phyloP scores from a whole-genome alignment of 495 filamentous ascomycete species.

The Aspergillus steynii region DNA sequence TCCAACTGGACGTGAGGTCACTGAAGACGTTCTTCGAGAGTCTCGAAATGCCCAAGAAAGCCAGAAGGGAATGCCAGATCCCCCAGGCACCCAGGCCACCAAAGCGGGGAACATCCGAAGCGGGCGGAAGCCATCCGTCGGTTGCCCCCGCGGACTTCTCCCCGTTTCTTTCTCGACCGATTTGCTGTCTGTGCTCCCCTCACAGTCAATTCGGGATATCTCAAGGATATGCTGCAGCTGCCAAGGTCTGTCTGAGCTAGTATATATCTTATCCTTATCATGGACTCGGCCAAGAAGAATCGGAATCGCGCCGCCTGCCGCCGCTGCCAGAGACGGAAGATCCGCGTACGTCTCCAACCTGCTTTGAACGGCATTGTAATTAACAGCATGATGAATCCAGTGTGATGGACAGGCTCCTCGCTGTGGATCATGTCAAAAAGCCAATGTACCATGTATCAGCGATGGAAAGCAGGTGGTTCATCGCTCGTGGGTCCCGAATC shows the following conservation, averaged over 20 bases:
- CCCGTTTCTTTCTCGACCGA: neutral
- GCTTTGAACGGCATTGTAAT: neutral
- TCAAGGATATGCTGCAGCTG: neutral
- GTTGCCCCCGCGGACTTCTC: neutral
- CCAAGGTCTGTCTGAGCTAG: neutral
- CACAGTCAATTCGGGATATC: neutral
- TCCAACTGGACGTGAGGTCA: too few species aligned
- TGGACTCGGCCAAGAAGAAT: conserved; percentile 31
- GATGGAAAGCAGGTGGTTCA: conserved; percentile 45
- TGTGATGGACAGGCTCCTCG: conserved; percentile 31
- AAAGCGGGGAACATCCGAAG: neutral
- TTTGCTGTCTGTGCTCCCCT: neutral
- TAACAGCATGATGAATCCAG: conserved; percentile 13
- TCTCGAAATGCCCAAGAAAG: too few species aligned
- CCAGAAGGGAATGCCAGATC: neutral
- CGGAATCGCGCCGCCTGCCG: conserved; percentile 44
- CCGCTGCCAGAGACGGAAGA: conserved; percentile 40
- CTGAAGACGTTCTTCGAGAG: too few species aligned
- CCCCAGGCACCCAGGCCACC: neutral
- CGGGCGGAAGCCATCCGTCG: conserved; percentile 3
- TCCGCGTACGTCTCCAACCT: conserved; percentile 23
- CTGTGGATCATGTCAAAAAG: conserved; percentile 42
- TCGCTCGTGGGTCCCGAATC: conserved; percentile 28
- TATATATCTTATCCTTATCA: conserved; percentile 1
- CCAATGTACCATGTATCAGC: conserved; percentile 39